Percentiles rank a stretch among this genome's conserved stretches.
These are phyloP conservation scores for Ramaria rubella DNA, from an alignment of 768 basidiomycete species.

Conservation along the genomic window DNA sequence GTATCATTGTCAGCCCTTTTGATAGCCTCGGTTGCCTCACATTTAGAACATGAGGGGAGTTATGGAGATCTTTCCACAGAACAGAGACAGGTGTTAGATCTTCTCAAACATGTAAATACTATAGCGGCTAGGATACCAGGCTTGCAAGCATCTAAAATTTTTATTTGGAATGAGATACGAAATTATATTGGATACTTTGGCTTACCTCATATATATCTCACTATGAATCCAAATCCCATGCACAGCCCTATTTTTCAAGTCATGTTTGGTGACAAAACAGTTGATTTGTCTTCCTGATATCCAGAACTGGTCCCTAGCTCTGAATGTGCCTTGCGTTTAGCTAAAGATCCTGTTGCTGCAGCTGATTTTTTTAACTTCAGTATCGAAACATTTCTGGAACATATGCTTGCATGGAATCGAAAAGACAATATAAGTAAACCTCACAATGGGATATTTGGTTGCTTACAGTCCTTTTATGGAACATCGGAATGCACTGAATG, in stretches of 20 bases:
- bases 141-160: conserved; percentile 2
- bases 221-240: conserved; percentile 14
- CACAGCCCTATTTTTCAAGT: conserved; percentile 13
- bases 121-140: conserved; percentile 15
- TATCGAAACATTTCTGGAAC: conserved; percentile 3
- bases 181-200: conserved; percentile 10
- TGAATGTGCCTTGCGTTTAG: conserved; percentile 5
- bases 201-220: conserved; percentile 16
- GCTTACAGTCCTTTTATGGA: conserved; percentile 13
- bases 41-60: conserved; percentile 4
- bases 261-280: conserved; percentile 10
- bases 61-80: not conserved
- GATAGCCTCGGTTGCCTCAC: conserved; percentile 10
- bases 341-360: conserved; percentile 10
- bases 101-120: conserved; percentile 14
- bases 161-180: conserved; percentile 15
- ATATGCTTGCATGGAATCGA: conserved; percentile 1
- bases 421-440: not conserved
- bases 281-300: conserved; percentile 10
- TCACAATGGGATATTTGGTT: conserved; percentile 12
- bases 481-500: conserved; percentile 16
- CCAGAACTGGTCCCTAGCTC: not conserved
- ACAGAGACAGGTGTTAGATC: conserved; percentile 8
- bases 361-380: conserved; percentile 9
- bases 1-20: conserved; percentile 6